Base-by-base conservation (phyloP, 768 basidiomycete species). In the Cyclocybe cylindracea region DNA sequence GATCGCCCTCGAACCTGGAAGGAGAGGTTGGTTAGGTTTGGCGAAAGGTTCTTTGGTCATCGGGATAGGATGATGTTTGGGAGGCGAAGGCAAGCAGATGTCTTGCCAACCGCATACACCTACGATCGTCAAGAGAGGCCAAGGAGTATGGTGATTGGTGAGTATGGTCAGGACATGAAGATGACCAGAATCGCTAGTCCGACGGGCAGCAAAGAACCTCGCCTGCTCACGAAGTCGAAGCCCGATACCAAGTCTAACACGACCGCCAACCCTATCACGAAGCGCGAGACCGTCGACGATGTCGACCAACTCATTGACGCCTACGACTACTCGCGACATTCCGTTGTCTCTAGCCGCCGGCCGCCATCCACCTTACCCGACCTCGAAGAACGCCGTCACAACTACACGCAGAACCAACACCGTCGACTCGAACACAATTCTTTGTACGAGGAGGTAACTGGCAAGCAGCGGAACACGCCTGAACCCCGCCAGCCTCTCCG, bases 401-500 rank as follows among this genome's bases (percentile, higher is more conserved):
- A 51, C 43, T 57, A 61, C 19, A 16, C 4, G 3, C 48, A 49
- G 24, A 54, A 65, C 39, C 44, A 65, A 36, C 51, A 50, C 35
- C 55, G 53, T 39, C 65, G 66, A 45, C 53, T 61, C 54, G 60
- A 65, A 52, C 57, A 57, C 41, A 65, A 68, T 63, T 82, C 82
- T 39, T 61, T 91, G 36, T 92, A 86, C 66, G 83, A 87, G 50
- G 80, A 87, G 64, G 62, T 84, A 44, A 91, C 87, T 8, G 88
- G 89, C 14, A 61, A 74, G 34, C 82, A 82, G 55, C 78, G 80
- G 32, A 72, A 71, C 24, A 79, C 74, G 38, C 84, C 89, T 5
- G 86, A 89, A 60, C 82, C 87, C n/a, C 78, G 88, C n/a, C 80
- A 85, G 66, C 87, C 89, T 14, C 75, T 89, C 56, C 79, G 78